Percentiles rank a stretch among this genome's conserved stretches.
Evolutionary conservation across 768 basidiomycete genomes (phyloP).

Genomic region (Lactifluus echinatus): DNA sequence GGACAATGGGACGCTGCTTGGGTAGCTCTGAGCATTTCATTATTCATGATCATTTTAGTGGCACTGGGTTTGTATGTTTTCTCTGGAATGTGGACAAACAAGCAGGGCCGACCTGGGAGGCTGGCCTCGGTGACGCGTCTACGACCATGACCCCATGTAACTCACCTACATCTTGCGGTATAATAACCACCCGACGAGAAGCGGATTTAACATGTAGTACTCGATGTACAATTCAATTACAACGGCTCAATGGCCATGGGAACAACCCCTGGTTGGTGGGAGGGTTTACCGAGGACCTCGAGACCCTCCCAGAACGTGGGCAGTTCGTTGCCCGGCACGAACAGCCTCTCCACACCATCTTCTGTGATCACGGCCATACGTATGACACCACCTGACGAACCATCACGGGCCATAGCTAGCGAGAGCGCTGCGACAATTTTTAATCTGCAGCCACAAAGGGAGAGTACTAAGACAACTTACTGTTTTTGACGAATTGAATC

Average conservation of each 20-base stretch:
- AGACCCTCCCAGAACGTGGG: constrained; percentile 87
- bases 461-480: constrained; percentile 41
- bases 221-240: constrained; percentile 7
- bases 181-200: background rate
- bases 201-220: background rate
- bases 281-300: constrained; percentile 48
- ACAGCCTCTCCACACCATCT: constrained; percentile 83
- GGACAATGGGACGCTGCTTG: constrained; percentile 31
- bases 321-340: constrained; percentile 84
- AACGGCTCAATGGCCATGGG: constrained; percentile 40
- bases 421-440: constrained; percentile 55
- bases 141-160: background rate
- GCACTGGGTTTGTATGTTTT: constrained; percentile 39
- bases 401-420: constrained; percentile 95
- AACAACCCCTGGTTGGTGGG: constrained; percentile 24
- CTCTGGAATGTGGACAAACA: constrained; percentile 40
- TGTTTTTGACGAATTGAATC: constrained; percentile 90
- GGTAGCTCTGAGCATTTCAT: constrained; percentile 34
- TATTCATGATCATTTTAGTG: constrained; percentile 33
- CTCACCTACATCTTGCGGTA: background rate
- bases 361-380: constrained; percentile 97
- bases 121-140: background rate
- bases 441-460: background rate
- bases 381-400: constrained; percentile 95
- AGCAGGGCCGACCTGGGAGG: background rate